Percentiles rank a stretch among this genome's conserved stretches.
phyloP scores from a whole-genome alignment of 2,329 filamentous ascomycete species.

The Aspergillus sergii region DNA sequence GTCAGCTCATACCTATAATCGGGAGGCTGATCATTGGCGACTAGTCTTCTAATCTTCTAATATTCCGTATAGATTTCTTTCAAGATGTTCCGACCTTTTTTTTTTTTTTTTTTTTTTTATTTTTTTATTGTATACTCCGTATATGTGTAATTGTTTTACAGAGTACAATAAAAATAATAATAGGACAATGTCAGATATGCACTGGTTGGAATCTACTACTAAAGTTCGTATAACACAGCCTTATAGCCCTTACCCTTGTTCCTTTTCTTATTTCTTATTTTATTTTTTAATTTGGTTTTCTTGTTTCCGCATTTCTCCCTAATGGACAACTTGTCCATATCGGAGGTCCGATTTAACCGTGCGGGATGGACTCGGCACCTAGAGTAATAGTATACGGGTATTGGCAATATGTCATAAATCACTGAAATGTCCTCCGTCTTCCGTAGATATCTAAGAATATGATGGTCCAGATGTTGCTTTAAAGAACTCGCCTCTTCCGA shows the following conservation, averaged over 20 bases:
- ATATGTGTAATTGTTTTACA: background rate
- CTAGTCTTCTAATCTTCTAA: background rate
- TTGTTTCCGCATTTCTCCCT: background rate
- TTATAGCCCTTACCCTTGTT: background rate
- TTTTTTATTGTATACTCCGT: background rate
- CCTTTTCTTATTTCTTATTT: background rate
- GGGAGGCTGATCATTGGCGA: background rate
- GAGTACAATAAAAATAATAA: background rate
- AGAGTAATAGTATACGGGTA: background rate
- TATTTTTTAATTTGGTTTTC: too few relatives aligned
- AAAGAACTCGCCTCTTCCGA: constrained; percentile 4
- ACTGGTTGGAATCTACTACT: background rate
- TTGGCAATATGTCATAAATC: constrained; percentile 5
- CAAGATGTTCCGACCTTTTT: background rate
- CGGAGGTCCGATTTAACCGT: constrained; percentile 11
- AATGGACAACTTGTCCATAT: constrained; percentile 6
- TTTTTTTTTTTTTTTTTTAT: background rate
- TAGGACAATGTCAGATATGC: background rate
- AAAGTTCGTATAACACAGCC: background rate
- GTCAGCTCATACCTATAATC: background rate
- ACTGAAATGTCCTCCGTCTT: background rate
- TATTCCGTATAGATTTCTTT: background rate
- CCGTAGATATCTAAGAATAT: background rate
- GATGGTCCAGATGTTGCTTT: background rate
- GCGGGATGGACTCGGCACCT: constrained; percentile 12